Evolutionary conservation across 805 yeast genomes (phyloP).

Genomic region (Tetrapisispora pingtungensis): DNA sequence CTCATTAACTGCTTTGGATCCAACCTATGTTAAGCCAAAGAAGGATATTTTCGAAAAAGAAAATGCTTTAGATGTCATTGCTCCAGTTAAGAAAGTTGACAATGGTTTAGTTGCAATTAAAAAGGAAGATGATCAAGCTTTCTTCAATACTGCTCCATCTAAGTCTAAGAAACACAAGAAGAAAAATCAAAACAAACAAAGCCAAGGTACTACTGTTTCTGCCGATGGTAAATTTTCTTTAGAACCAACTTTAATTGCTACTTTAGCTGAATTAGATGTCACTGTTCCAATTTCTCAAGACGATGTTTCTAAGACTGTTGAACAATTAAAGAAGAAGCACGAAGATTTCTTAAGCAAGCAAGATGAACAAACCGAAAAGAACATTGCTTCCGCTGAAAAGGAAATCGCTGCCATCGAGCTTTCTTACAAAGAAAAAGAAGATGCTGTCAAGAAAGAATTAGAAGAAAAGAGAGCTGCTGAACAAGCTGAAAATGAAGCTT

Average conservation of each 20-base stretch:
- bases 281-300: slow-evolving; percentile 69
- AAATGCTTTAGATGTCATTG: slow-evolving; percentile 12
- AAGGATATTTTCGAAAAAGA: slow-evolving; percentile 25
- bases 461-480: slow-evolving; percentile 27
- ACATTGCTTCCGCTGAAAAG: slow-evolving; percentile 66
- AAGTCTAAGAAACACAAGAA: slow-evolving; percentile 43
- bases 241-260: slow-evolving; percentile 70
- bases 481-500: slow-evolving; percentile 19
- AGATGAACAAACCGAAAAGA: slow-evolving; percentile 69
- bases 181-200: slow-evolving; percentile 30
- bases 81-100: slow-evolving; percentile 46
- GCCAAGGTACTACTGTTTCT: slow-evolving; percentile 7
- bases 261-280: slow-evolving; percentile 65
- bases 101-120: slow-evolving; percentile 41
- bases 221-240: slow-evolving; percentile 47
- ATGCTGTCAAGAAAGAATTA: slow-evolving; percentile 23
- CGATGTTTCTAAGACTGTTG: slow-evolving; percentile 56
- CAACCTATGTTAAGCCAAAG: slow-evolving; percentile 55
- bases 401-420: slow-evolving; percentile 61
- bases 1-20: slow-evolving; percentile 67
- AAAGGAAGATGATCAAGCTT: slow-evolving; percentile 52
- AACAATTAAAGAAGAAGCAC: slow-evolving; percentile 62
- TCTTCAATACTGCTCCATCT: slow-evolving; percentile 36
- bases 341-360: slow-evolving; percentile 59
- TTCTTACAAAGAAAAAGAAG: slow-evolving; percentile 39